phyloP scores from a whole-genome alignment of 1,284 basidiomycete genomes.

The Sphagnurus paluster region DNA sequence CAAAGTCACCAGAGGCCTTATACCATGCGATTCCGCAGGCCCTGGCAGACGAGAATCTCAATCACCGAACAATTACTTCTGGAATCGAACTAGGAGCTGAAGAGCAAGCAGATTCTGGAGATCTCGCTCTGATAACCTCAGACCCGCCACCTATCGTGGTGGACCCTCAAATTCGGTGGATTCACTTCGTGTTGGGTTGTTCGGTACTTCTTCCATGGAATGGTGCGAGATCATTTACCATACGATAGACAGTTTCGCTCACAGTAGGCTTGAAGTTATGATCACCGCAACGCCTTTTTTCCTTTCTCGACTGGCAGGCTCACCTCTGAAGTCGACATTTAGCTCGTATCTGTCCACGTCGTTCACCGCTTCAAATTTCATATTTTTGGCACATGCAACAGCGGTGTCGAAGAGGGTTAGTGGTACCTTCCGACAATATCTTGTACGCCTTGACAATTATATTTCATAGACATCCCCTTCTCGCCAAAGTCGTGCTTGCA shows the following conservation, averaged over 20 bases:
- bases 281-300: constrained; percentile 81
- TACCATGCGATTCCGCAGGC: constrained; percentile 41
- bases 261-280: constrained; percentile 45
- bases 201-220: constrained; percentile 80
- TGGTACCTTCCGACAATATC: constrained; percentile 8
- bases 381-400: constrained; percentile 73
- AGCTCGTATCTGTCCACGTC: constrained; percentile 68
- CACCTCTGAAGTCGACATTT: constrained; percentile 59
- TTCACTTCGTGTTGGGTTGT: constrained; percentile 71
- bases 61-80: constrained; percentile 23
- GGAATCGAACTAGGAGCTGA: constrained; percentile 39
- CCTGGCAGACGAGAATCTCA: constrained; percentile 27
- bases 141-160: constrained; percentile 30
- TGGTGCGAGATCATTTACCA: constrained; percentile 43
- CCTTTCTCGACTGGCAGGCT: constrained; percentile 57
- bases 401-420: constrained; percentile 63
- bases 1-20: constrained; percentile 33
- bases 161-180: constrained; percentile 53
- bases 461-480: constrained; percentile 49
- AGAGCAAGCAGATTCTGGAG: constrained; percentile 21
- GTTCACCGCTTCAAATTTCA: constrained; percentile 64
- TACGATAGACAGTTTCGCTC: constrained; percentile 2
- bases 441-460: constrained; percentile 3
- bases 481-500: constrained; percentile 45
- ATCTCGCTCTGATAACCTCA: constrained; percentile 20